Evolutionary conservation across 805 yeast species (phyloP).

Genomic region (Teunomyces cretensis): DNA sequence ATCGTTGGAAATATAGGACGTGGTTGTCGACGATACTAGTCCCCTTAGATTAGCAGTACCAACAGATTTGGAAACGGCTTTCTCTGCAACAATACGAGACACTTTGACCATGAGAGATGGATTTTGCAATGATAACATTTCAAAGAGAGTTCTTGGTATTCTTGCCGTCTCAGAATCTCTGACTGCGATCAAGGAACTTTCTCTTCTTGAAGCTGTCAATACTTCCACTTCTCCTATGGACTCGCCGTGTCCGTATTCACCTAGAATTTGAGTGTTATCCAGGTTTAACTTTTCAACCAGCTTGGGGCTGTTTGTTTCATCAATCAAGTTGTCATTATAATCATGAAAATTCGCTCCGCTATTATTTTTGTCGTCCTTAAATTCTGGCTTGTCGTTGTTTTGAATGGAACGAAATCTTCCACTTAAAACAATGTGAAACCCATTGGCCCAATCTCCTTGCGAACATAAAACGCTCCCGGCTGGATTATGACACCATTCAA

Average conservation of each 20-base stretch:
- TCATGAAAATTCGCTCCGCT: conserved; percentile 9
- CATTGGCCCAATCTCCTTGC: conserved; percentile 86
- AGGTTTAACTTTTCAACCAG: conserved; percentile 9
- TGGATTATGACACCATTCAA: conserved; percentile 92
- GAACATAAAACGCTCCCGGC: conserved; percentile 80
- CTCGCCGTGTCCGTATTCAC: conserved; percentile 92
- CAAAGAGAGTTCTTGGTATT: conserved; percentile 87
- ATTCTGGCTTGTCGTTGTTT: conserved; percentile 1
- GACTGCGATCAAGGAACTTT: conserved; percentile 73
- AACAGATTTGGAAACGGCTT: conserved; percentile 24
- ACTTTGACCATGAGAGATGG: conserved; percentile 92
- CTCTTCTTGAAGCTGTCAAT: conserved; percentile 71
- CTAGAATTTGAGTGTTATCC: conserved; percentile 42
- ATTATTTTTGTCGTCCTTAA: too few species aligned
- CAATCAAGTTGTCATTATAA: conserved; percentile 17
- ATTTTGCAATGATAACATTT: conserved; percentile 74
- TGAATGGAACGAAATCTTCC: conserved; percentile 76
- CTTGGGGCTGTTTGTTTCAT: conserved; percentile 13
- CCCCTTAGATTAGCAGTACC: conserved; percentile 2
- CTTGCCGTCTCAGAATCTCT: conserved; percentile 93
- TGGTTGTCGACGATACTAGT: conserved; percentile 31
- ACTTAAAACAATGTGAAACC: conserved; percentile 83
- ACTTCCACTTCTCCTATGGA: conserved; percentile 96
- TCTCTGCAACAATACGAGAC: conserved; percentile 79
- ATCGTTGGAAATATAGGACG: conserved; percentile 38